Percentiles rank a stretch among this genome's conserved stretches.
phyloP scores from a whole-genome alignment of 164 flowering plant species.

The Magnolia changhungtana region DNA sequence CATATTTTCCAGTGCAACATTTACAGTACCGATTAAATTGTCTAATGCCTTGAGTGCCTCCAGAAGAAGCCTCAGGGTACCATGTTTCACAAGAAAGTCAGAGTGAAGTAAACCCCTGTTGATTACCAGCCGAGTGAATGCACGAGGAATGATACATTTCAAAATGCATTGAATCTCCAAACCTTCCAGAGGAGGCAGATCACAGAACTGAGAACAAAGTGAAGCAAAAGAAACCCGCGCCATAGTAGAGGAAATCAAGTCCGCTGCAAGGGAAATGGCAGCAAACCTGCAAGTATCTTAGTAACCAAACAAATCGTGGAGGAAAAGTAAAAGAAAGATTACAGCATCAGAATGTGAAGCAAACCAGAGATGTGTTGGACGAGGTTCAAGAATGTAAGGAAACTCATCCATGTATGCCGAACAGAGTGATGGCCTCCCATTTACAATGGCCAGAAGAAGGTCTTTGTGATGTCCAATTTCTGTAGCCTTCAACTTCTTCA shows the following conservation, averaged over 20 bases:
- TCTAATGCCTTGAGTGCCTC: constrained; percentile 68
- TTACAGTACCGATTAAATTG: constrained; percentile 39
- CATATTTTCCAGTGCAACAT: constrained; percentile 6
- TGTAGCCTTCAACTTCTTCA: constrained; percentile 83
- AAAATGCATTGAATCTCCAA: constrained; percentile 51
- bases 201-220: constrained; percentile 23
- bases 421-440: constrained; percentile 60
- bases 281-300: constrained; percentile 69
- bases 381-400: constrained; percentile 83
- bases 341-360: constrained; percentile 14
- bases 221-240: constrained; percentile 34
- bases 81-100: constrained; percentile 64
- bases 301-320: constrained; percentile 9
- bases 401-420: constrained; percentile 78
- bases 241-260: constrained; percentile 60
- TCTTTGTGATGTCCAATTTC: constrained; percentile 62
- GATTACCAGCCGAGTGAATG: constrained; percentile 57
- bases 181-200: constrained; percentile 34
- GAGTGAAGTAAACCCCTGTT: constrained; percentile 88
- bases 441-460: constrained; percentile 69
- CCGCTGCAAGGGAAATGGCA: constrained; percentile 65
- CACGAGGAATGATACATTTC: constrained; percentile 66
- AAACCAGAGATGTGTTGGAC: constrained; percentile 65
- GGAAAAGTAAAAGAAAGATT: background rate
- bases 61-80: constrained; percentile 68